These are phyloP conservation scores for Leccinum sublutescens DNA, from an alignment of 768 basidiomycete genomes.

Conservation along the genomic window DNA sequence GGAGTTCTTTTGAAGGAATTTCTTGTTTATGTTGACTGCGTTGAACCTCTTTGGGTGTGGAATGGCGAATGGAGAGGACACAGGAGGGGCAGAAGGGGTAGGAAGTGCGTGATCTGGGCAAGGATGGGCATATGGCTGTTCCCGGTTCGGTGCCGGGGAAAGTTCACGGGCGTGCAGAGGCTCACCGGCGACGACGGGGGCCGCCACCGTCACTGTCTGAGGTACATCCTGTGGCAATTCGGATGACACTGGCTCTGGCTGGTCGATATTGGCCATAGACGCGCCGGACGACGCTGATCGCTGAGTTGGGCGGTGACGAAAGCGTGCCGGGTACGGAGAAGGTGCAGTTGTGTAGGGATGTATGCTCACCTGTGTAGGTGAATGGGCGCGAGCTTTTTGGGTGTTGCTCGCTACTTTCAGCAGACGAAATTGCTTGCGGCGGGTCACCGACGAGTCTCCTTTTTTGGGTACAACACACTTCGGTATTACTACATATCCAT, in stretches of 20 bases:
- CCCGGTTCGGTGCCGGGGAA: conserved; percentile 17
- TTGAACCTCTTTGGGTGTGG: conserved; percentile 82
- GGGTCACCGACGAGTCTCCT: conserved; percentile 20
- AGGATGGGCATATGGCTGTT: conserved; percentile 10
- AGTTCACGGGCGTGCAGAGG: conserved; percentile 13
- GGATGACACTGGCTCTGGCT: conserved; percentile 42
- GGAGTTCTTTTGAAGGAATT: conserved; percentile 89
- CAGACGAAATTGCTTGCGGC: conserved; percentile 14
- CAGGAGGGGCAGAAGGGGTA: conserved; percentile 1
- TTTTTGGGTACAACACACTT: conserved; percentile 19
- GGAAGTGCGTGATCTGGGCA: conserved; percentile 19
- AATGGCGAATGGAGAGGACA: conserved; percentile 26
- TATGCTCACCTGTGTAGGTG: conserved; percentile 12
- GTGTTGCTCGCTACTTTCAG: too few relatives aligned
- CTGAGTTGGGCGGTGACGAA: conserved; percentile 14
- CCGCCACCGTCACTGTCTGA: conserved; percentile 3
- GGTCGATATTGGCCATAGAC: conserved; percentile 76
- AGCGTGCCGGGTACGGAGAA: conserved; percentile 6
- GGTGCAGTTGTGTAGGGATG: neutral
- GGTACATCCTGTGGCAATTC: conserved; percentile 37
- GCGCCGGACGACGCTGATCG: conserved; percentile 62
- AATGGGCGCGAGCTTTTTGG: neutral
- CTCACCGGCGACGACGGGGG: conserved; percentile 5
- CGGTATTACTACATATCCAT: conserved; percentile 29
- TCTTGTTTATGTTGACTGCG: conserved; percentile 93